Evolutionary conservation across 257 asterid genomes (phyloP).

Genomic region (Linderniella brevidens): DNA sequence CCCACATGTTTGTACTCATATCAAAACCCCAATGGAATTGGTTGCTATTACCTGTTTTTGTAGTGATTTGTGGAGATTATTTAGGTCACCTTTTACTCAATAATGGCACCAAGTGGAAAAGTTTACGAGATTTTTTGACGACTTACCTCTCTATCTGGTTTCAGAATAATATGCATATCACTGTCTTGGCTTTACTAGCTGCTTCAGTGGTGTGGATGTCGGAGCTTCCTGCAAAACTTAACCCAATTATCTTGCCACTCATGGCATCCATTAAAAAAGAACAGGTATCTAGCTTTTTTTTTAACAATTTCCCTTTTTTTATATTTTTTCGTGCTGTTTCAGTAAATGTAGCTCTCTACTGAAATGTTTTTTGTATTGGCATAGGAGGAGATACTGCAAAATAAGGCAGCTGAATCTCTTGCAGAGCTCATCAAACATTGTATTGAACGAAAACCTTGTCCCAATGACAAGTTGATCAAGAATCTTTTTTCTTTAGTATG

Average conservation of each 20-base stretch:
- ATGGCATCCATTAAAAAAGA: slow-evolving; percentile 92
- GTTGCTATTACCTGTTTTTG: too few species aligned
- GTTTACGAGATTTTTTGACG: too few species aligned
- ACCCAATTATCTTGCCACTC: slow-evolving; percentile 80
- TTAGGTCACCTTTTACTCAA: too few species aligned
- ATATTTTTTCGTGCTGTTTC: too few species aligned
- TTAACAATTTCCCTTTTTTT: background rate
- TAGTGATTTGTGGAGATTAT: too few species aligned
- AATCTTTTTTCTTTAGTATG: slow-evolving; percentile 69
- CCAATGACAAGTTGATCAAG: slow-evolving; percentile 87
- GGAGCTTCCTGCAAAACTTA: slow-evolving; percentile 77
- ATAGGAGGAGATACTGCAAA: slow-evolving; percentile 94
- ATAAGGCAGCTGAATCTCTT: slow-evolving; percentile 83
- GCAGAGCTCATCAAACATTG: slow-evolving; percentile 86
- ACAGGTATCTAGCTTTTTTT: slow-evolving; percentile 30
- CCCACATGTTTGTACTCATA: too few species aligned
- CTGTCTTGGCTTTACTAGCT: slow-evolving; percentile 86
- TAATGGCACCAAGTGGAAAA: too few species aligned
- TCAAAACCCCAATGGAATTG: too few species aligned
- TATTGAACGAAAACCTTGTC: slow-evolving; percentile 82
- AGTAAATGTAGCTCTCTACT: slow-evolving; percentile 10
- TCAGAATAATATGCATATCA: slow-evolving; percentile 83
- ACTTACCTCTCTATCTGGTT: slow-evolving; percentile 15
- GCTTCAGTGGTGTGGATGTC: slow-evolving; percentile 97
- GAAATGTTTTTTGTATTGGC: slow-evolving; percentile 15